These are phyloP conservation scores for Aureobasidium subglaciale DNA, from an alignment of 2,329 filamentous ascomycete species.

Conservation along the genomic window DNA sequence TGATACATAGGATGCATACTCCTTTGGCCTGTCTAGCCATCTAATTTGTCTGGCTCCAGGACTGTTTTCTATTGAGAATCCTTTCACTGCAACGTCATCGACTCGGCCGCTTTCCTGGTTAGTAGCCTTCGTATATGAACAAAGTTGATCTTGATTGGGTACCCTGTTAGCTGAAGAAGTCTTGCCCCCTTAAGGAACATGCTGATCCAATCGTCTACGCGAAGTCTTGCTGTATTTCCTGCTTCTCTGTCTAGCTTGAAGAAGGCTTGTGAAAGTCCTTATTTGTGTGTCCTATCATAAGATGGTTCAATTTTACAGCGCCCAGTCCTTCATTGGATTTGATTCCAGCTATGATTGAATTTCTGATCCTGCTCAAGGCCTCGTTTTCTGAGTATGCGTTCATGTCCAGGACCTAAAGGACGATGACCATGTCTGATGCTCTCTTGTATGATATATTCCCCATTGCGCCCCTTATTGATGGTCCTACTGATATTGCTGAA, in stretches of 20 bases:
- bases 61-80: conserved; percentile 1
- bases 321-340: conserved; percentile 10
- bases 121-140: neutral
- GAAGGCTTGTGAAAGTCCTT: conserved; percentile 10
- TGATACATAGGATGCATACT: neutral
- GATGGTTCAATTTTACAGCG: neutral
- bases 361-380: neutral
- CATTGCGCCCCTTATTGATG: conserved; percentile 1
- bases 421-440: conserved; percentile 5
- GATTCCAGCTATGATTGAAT: neutral
- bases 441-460: neutral
- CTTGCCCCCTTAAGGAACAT: conserved; percentile 10
- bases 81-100: neutral
- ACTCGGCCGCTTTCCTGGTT: neutral
- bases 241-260: conserved; percentile 3
- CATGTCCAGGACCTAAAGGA: neutral
- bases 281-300: conserved; percentile 11
- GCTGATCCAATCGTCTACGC: conserved; percentile 1
- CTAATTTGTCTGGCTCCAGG: conserved; percentile 1
- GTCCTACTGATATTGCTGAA: neutral
- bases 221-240: neutral
- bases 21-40: conserved; percentile 1
- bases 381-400: neutral
- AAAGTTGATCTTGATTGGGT: conserved; percentile 4
- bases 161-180: neutral